phyloP scores from a whole-genome alignment of 2,329 filamentous ascomycete species.

The Alternaria brassicicola region DNA sequence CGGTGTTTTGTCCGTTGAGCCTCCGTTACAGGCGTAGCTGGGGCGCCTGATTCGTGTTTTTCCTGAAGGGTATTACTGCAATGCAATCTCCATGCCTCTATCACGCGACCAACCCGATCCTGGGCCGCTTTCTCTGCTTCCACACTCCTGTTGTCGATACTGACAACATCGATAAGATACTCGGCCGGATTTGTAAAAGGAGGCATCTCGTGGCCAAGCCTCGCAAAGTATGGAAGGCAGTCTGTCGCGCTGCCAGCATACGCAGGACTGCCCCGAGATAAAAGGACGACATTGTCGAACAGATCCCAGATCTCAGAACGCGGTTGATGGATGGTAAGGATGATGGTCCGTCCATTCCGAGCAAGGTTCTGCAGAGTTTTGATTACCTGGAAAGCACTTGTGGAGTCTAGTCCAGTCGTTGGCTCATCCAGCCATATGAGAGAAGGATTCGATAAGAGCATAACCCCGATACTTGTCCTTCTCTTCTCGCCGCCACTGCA shows the following conservation, averaged over 20 bases:
- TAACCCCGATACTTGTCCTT: constrained; percentile 76
- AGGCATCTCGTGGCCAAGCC: constrained; percentile 66
- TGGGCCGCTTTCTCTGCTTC: constrained; percentile 68
- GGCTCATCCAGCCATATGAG: constrained; percentile 80
- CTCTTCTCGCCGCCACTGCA: constrained; percentile 82
- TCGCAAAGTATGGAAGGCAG: constrained; percentile 69
- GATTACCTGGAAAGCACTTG: constrained; percentile 75
- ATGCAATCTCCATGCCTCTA: constrained; percentile 61
- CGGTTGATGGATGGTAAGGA: constrained; percentile 78
- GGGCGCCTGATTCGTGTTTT: constrained; percentile 13
- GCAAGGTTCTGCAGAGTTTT: constrained; percentile 72
- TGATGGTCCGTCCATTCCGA: constrained; percentile 70
- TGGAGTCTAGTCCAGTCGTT: constrained; percentile 78
- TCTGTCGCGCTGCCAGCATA: constrained; percentile 67
- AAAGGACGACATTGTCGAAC: constrained; percentile 73
- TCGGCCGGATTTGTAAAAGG: constrained; percentile 80
- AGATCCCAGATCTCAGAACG: constrained; percentile 80
- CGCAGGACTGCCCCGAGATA: constrained; percentile 70
- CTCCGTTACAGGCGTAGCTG: constrained; percentile 1
- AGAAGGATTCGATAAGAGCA: constrained; percentile 78
- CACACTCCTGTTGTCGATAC: constrained; percentile 72
- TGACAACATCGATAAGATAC: constrained; percentile 75
- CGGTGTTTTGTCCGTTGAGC: constrained; percentile 16
- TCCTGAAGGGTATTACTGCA: constrained; percentile 18
- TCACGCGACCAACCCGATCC: constrained; percentile 66